Evolutionary conservation across 495 filamentous ascomycete genomes (phyloP).

Genomic region (Coniosporium apollinis): DNA sequence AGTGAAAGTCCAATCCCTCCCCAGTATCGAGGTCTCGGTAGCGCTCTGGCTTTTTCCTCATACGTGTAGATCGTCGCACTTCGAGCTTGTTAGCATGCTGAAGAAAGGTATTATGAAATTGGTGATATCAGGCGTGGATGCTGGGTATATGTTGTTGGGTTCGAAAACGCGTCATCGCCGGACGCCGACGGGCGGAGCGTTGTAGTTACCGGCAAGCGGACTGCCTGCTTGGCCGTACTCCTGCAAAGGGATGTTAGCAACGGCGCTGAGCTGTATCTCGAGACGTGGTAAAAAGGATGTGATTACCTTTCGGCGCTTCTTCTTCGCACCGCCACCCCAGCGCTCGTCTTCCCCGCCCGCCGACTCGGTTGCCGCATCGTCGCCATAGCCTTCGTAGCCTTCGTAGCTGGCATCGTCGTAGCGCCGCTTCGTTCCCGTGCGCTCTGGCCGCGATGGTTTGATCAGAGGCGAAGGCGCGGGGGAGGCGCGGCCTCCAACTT

Average conservation of each 20-base stretch:
- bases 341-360: slow-evolving; percentile 17
- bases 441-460: slow-evolving; percentile 33
- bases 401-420: slow-evolving; percentile 53
- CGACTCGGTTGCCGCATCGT: slow-evolving; percentile 35
- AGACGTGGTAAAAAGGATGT: slow-evolving; percentile 2
- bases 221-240: too few relatives aligned
- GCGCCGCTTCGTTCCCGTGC: slow-evolving; percentile 42
- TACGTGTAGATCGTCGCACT: too few relatives aligned
- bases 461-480: slow-evolving; percentile 5
- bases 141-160: too few relatives aligned
- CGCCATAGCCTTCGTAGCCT: slow-evolving; percentile 49
- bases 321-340: slow-evolving; percentile 19
- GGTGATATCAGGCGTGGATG: too few relatives aligned
- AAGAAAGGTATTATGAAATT: too few relatives aligned
- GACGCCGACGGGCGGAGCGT: too few relatives aligned
- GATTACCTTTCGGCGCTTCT: slow-evolving; percentile 23
- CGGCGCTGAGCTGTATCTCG: neutral
- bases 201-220: too few relatives aligned
- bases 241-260: neutral
- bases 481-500: slow-evolving; percentile 1
- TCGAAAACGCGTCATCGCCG: too few relatives aligned
- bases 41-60: too few relatives aligned
- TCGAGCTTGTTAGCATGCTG: too few relatives aligned
- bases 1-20: too few relatives aligned
- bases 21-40: too few relatives aligned